Percentiles rank a stretch among this genome's conserved stretches.
phyloP scores from a whole-genome alignment of 495 filamentous ascomycete species.

The Annulohypoxylon nitens region DNA sequence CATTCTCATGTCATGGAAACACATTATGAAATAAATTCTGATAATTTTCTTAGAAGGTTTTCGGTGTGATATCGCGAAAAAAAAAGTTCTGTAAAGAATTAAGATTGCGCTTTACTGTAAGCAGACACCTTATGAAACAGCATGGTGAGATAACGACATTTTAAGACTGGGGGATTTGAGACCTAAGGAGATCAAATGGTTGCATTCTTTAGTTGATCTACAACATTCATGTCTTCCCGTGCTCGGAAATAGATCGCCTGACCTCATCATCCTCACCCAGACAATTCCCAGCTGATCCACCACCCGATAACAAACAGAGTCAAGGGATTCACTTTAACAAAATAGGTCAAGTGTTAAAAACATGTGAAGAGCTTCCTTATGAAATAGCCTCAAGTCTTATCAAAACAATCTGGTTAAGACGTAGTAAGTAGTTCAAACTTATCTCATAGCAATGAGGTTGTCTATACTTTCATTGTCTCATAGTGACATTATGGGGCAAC shows the following conservation, averaged over 20 bases:
- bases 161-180: not conserved
- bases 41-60: not conserved
- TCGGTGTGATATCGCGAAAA: not conserved
- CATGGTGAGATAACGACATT: constrained; percentile 26
- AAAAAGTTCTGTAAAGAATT: no score
- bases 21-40: not conserved
- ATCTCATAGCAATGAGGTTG: not conserved
- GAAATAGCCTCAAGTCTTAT: not conserved
- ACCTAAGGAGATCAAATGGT: constrained; percentile 28
- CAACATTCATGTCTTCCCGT: constrained; percentile 27
- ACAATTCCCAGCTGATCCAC: constrained; percentile 31
- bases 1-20: not conserved
- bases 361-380: not conserved
- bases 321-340: constrained; percentile 9
- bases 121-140: not conserved
- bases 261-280: constrained; percentile 31
- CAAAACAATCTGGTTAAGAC: not conserved
- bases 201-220: constrained; percentile 31
- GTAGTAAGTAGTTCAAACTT: not conserved
- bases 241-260: constrained; percentile 43
- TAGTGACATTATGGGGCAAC: no score
- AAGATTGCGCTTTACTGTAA: not conserved
- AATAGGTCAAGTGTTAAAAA: not conserved
- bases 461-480: no score
- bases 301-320: constrained; percentile 33